Base-by-base conservation (phyloP, 2,329 filamentous ascomycete genomes). In the Cercospora sp. region DNA sequence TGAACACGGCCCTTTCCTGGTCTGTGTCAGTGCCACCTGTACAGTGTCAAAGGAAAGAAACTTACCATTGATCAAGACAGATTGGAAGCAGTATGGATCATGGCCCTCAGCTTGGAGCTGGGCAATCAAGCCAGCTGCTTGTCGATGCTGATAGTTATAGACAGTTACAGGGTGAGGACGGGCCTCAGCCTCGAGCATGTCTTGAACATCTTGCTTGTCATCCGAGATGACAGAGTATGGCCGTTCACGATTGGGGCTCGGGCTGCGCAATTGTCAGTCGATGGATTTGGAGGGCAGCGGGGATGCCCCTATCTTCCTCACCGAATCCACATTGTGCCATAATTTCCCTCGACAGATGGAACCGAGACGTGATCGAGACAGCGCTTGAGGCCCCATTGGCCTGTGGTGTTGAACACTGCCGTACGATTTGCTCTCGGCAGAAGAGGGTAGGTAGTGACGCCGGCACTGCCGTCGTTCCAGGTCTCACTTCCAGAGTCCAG, bases 351-450 rank as follows among this genome's bases (percentile, higher is more conserved):
- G n/a, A 72, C 69, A 26, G 63, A 66, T 26, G 70, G 69, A 3
- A 69, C 70, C 5, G 70, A 69, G 4, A 69, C 68, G 53, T 72
- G 70, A 36, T 72, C 70, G 9, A 70, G 63, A 40, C 68, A 72
- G 59, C 69, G 68, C 42, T 71, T 71, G 31, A 71, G 42, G 28
- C 71, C 71, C 71, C 71, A 72, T 28, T 72, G 62, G n/a, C 64
- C 66, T 10, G 67, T 66, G 5, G 71, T 72, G 57, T 72, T 67
- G 45, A 72, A 66, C 3, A 64, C 65, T 20, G 60, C 64, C 5
- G 71, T 72, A 57, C 67, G 68, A 28, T 72, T 72, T 10, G 64
- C 67, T 58, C 71, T 60, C 9, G 71, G 71, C 23, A 72, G 67
- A 8, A 71, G 67, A 16, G 71, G 69, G 23, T 69, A 71, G 8